A percentile compares a stretch with the other conserved stretches of the same genome.
phyloP scores from a whole-genome alignment of 1,139 yeast genomes.

The Geotrichum fermentans region DNA sequence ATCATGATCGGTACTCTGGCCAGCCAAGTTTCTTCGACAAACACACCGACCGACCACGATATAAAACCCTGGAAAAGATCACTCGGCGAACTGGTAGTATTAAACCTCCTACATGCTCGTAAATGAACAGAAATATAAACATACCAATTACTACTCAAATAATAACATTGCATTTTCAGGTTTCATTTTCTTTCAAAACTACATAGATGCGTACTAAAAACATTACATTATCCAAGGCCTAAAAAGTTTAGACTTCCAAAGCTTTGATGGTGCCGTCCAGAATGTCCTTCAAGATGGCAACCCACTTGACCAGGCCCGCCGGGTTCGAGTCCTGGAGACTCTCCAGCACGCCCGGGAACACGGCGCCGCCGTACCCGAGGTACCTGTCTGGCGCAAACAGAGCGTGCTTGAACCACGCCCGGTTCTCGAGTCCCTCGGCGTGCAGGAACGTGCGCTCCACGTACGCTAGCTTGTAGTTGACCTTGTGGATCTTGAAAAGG shows the following conservation, averaged over 20 bases:
- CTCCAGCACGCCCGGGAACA: conserved; percentile 68
- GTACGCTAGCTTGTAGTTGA: conserved; percentile 35
- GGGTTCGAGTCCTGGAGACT: conserved; percentile 63
- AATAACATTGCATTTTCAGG: too few relatives aligned
- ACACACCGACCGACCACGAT: too few relatives aligned
- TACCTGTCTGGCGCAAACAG: conserved; percentile 23
- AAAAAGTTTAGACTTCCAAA: neutral
- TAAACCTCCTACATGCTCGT: conserved; percentile 4
- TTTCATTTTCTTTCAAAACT: too few relatives aligned
- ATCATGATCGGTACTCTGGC: too few relatives aligned
- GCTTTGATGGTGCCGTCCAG: neutral
- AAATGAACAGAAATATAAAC: neutral
- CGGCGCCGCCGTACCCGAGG: conserved; percentile 78
- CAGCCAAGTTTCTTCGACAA: too few relatives aligned
- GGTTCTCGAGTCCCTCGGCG: conserved; percentile 13
- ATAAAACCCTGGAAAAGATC: too few relatives aligned
- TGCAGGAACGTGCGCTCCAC: conserved; percentile 60
- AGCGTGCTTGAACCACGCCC: conserved; percentile 23
- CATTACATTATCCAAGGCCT: neutral
- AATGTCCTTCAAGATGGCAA: neutral
- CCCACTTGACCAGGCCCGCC: conserved; percentile 25
- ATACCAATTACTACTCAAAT: too few relatives aligned
- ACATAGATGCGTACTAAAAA: neutral
- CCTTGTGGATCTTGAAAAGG: conserved; percentile 31
- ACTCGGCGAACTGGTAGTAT: conserved; percentile 11